Conservation (phyloP, 176 grass and related monocot species). For the Coix lacrymajobi region DNA sequence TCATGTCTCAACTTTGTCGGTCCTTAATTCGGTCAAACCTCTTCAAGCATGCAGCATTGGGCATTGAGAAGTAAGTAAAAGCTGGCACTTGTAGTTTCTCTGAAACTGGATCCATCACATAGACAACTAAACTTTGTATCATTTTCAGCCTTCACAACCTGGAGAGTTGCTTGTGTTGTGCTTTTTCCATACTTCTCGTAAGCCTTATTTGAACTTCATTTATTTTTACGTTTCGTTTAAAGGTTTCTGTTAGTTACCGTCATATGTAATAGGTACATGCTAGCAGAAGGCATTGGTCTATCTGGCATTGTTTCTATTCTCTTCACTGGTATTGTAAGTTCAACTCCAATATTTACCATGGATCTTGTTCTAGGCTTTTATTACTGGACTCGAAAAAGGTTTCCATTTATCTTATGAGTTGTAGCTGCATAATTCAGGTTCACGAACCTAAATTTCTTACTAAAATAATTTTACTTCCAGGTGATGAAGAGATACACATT, state of each 20-base stretch:
- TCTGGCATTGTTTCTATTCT: conserved; percentile 96
- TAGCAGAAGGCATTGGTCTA: conserved; percentile 87
- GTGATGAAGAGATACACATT: conserved; percentile 94
- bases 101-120: neutral
- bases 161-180: conserved; percentile 94
- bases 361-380: neutral
- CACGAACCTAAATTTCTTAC: neutral
- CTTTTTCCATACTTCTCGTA: conserved; percentile 99
- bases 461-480: conserved; percentile 37
- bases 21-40: conserved; percentile 56
- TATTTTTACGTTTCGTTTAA: conserved; percentile 13
- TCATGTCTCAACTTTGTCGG: neutral
- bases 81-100: neutral
- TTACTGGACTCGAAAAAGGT: neutral
- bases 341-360: conserved; percentile 13
- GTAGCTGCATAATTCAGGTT: neutral
- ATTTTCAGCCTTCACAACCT: conserved; percentile 85
- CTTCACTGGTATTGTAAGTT: conserved; percentile 89
- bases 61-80: conserved; percentile 73
- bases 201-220: conserved; percentile 31
- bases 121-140: conserved; percentile 2
- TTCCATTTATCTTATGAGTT: neutral
- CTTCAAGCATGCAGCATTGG: conserved; percentile 88
- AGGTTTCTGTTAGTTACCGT: conserved; percentile 11
- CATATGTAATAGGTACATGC: conserved; percentile 71